Percentiles rank a stretch among this genome's conserved stretches.
Conservation (phyloP, 2,329 filamentous ascomycete genomes). For the Calonectria fujianensis region DNA sequence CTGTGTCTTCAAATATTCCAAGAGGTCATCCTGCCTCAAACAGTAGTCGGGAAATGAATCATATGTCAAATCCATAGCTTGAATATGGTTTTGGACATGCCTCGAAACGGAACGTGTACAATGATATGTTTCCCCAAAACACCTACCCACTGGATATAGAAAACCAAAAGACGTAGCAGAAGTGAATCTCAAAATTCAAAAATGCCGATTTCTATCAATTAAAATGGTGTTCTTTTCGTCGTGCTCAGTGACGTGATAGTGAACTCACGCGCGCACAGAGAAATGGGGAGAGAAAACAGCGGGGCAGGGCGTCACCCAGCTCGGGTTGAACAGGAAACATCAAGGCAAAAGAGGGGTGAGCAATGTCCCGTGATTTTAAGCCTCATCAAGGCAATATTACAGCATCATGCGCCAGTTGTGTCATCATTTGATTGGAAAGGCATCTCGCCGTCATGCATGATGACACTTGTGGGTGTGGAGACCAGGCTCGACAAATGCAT, state of each 20-base stretch:
- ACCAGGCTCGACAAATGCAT: not conserved
- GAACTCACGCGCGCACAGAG: not conserved
- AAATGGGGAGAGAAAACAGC: not conserved
- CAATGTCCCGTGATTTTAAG: not conserved
- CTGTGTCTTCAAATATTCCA: not conserved
- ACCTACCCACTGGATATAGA: not conserved
- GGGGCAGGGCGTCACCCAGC: not conserved
- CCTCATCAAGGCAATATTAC: not conserved
- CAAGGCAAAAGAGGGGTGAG: slow-evolving; percentile 1
- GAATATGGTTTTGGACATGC: not conserved
- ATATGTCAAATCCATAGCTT: not conserved
- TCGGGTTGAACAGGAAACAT: not conserved
- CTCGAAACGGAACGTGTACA: not conserved
- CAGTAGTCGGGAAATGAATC: not conserved
- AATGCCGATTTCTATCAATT: not conserved
- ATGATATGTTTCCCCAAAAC: not conserved
- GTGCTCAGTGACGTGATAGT: not conserved
- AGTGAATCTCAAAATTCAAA: not conserved
- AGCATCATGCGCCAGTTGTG: slow-evolving; percentile 2
- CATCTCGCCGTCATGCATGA: not conserved
- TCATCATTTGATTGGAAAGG: slow-evolving; percentile 1
- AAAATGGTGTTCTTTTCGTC: not conserved
- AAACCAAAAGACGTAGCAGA: not conserved
- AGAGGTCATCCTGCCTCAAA: not conserved
- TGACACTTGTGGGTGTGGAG: not conserved